Conservation (phyloP, 495 filamentous ascomycete genomes). For the Immersiella caudata region DNA sequence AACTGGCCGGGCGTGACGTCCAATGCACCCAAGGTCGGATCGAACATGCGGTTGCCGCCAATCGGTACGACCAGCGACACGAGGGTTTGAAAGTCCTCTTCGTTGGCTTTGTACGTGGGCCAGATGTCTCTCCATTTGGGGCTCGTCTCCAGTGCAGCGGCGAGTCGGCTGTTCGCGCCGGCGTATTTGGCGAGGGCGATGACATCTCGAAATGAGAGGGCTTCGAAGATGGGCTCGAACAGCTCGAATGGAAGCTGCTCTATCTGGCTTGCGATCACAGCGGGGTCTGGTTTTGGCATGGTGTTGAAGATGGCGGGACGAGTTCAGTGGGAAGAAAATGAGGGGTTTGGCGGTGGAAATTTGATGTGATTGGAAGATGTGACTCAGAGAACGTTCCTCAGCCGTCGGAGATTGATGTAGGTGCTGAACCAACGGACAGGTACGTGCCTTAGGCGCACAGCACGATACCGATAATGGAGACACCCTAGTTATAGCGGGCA, state of each 20-base stretch:
- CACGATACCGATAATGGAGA: no score
- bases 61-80: constrained; percentile 18
- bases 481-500: no score
- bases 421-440: not conserved
- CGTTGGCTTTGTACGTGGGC: constrained; percentile 14
- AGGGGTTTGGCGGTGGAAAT: not conserved
- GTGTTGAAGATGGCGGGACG: not conserved
- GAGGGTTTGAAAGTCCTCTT: constrained; percentile 14
- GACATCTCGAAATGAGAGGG: constrained; percentile 23
- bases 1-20: constrained; percentile 12
- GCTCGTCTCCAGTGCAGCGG: constrained; percentile 14
- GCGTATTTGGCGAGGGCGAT: constrained; percentile 17
- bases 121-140: constrained; percentile 21
- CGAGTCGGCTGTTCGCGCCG: not conserved
- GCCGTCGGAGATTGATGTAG: not conserved
- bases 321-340: not conserved
- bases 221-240: constrained; percentile 26
- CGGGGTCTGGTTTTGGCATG: constrained; percentile 1
- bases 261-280: constrained; percentile 13
- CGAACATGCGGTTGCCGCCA: not conserved
- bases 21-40: constrained; percentile 15
- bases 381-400: not conserved
- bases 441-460: not conserved
- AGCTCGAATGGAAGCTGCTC: constrained; percentile 31
- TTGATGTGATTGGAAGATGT: not conserved